These are phyloP conservation scores for Adiantum capillusveneris DNA, from an alignment of 75 land plant genomes.

Conservation along the genomic window DNA sequence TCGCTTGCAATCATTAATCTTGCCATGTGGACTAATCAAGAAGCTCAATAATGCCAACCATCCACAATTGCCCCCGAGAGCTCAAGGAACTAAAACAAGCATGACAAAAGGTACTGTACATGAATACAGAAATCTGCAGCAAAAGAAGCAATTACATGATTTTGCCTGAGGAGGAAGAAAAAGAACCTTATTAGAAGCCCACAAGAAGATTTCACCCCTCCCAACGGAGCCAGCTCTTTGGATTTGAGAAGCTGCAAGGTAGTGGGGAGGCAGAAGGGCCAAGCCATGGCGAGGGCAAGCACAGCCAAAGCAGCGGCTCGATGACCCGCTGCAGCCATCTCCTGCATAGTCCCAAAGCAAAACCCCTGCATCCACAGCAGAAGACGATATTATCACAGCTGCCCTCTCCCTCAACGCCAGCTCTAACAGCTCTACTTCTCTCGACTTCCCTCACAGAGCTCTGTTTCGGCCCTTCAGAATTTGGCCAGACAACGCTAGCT, in stretches of 20 bases:
- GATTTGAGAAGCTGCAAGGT: conserved; percentile 48
- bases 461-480: too few species aligned
- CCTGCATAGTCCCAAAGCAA: not conserved
- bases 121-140: too few species aligned
- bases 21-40: too few species aligned
- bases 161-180: too few species aligned
- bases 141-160: too few species aligned
- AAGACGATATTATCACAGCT: not conserved
- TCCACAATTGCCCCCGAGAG: too few species aligned
- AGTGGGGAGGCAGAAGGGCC: conserved; percentile 32
- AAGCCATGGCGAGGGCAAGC: conserved; percentile 56
- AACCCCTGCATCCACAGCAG: not conserved
- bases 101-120: too few species aligned
- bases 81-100: too few species aligned
- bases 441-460: too few species aligned
- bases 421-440: not conserved
- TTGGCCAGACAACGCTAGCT: too few species aligned
- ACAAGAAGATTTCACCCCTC: conserved; percentile 57
- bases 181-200: conserved; percentile 65
- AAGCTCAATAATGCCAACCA: too few species aligned
- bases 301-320: conserved; percentile 35
- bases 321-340: conserved; percentile 12
- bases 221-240: conserved; percentile 43
- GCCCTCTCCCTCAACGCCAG: not conserved
- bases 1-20: too few species aligned